Evolutionary conservation across 2,329 filamentous ascomycete species (phyloP).

Genomic region (Aspergillus proliferans): DNA sequence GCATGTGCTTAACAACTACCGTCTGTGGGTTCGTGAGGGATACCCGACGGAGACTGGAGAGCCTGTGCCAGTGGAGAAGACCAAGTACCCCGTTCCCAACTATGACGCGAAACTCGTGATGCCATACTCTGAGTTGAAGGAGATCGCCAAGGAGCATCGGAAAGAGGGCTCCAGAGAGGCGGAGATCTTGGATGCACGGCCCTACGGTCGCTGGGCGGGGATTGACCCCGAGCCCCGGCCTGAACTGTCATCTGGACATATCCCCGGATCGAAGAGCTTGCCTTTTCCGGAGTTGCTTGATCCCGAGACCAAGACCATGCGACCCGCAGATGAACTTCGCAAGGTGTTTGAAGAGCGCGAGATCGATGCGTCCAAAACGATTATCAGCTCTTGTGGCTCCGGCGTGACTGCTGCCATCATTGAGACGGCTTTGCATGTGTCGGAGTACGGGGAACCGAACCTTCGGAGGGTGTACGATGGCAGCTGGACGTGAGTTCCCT

Average conservation of each 20-base stretch:
- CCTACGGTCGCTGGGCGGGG: slow-evolving; percentile 72
- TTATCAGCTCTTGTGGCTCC: slow-evolving; percentile 85
- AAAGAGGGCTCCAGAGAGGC: slow-evolving; percentile 78
- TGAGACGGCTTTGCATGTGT: slow-evolving; percentile 76
- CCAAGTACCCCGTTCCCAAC: slow-evolving; percentile 47
- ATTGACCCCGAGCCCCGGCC: slow-evolving; percentile 78
- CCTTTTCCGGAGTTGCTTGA: slow-evolving; percentile 77
- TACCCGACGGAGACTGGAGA: slow-evolving; percentile 72
- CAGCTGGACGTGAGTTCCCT: slow-evolving; percentile 80
- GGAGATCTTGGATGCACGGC: slow-evolving; percentile 83
- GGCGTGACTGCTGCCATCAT: slow-evolving; percentile 90
- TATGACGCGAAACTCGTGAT: slow-evolving; percentile 62
- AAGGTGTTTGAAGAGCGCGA: slow-evolving; percentile 74
- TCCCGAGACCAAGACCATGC: slow-evolving; percentile 71
- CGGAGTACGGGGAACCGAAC: slow-evolving; percentile 62
- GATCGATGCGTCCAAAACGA: slow-evolving; percentile 69
- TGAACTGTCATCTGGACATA: slow-evolving; percentile 82
- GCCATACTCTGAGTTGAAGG: slow-evolving; percentile 74
- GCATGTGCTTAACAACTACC: slow-evolving; percentile 92
- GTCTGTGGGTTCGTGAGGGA: slow-evolving; percentile 80
- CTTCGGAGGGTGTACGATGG: slow-evolving; percentile 82
- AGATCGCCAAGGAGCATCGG: slow-evolving; percentile 66
- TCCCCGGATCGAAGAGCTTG: slow-evolving; percentile 79
- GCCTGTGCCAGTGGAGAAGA: slow-evolving; percentile 31
- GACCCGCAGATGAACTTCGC: slow-evolving; percentile 64